phyloP scores from a whole-genome alignment of 345 rosid species.

The Eucalyptus albens region DNA sequence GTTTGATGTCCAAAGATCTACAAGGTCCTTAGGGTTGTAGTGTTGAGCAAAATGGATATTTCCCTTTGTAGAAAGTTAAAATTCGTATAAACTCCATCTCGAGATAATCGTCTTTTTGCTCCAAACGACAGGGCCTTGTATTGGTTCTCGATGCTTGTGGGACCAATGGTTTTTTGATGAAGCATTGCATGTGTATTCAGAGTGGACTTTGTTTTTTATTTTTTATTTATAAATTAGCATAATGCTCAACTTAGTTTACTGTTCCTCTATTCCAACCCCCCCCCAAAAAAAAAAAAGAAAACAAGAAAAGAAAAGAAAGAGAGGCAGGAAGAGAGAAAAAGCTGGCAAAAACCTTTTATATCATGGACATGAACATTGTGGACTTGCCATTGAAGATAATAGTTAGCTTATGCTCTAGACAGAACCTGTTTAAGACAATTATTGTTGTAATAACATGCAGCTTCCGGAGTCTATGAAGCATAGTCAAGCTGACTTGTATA shows the following conservation, averaged over 20 bases:
- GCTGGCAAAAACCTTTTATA: not conserved
- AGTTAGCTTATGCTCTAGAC: not conserved
- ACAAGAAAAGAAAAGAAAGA: not conserved
- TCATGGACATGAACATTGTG: not conserved
- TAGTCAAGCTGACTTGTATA: constrained; percentile 92
- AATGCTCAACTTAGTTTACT: not conserved
- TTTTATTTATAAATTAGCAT: not conserved
- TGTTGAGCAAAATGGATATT: not conserved
- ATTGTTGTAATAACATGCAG: constrained; percentile 25
- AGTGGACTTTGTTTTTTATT: not conserved
- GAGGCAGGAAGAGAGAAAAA: not conserved
- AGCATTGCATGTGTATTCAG: not conserved
- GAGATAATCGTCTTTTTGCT: not conserved
- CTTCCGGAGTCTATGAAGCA: constrained; percentile 99
- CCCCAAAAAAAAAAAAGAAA: not conserved
- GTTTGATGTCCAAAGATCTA: not conserved
- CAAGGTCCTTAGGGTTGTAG: not conserved
- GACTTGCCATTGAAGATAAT: not conserved
- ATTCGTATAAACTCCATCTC: not conserved
- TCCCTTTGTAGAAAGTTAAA: not conserved
- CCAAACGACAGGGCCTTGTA: not conserved
- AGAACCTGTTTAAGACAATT: not conserved
- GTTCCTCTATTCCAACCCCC: not conserved
- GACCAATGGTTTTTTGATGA: not conserved
- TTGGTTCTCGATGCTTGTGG: not conserved